A percentile compares a stretch with the other conserved stretches of the same genome.
phyloP scores from a whole-genome alignment of 495 filamentous ascomycete genomes.

The Talaromyces thailandensis region DNA sequence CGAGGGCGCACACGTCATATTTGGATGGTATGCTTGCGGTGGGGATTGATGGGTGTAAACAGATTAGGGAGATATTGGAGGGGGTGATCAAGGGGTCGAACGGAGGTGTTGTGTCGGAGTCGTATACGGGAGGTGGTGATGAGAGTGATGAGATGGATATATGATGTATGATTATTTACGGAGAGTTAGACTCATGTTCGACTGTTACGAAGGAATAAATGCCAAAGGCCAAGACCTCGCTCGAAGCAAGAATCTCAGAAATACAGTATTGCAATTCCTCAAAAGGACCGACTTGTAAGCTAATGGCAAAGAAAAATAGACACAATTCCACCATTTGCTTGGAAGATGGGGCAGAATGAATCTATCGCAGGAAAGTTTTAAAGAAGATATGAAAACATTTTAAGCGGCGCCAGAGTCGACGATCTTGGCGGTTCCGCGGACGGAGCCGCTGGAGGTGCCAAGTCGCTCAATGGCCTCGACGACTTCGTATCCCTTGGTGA shows the following conservation, averaged over 20 bases:
- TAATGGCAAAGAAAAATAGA: not conserved
- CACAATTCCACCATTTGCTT: not conserved
- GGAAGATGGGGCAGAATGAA: not conserved
- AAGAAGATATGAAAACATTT: conserved; percentile 10
- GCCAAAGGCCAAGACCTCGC: not conserved
- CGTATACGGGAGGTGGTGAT: not conserved
- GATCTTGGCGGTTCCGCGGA: conserved; percentile 57
- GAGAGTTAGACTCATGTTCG: not conserved
- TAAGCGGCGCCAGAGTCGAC: conserved; percentile 49
- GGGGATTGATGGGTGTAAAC: conserved; percentile 83
- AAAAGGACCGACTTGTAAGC: not conserved
- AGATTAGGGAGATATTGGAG: conserved; percentile 66
- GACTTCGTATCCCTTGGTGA: conserved; percentile 54
- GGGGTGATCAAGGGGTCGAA: conserved; percentile 42
- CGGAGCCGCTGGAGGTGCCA: conserved; percentile 51
- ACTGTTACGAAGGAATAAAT: not conserved
- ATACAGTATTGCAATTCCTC: not conserved
- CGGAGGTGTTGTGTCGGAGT: conserved; percentile 5
- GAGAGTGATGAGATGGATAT: conserved; percentile 13
- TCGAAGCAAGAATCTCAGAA: not conserved
- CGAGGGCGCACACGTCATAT: conserved; percentile 55
- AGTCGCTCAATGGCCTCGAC: conserved; percentile 69
- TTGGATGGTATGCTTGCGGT: conserved; percentile 88
- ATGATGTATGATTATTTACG: conserved; percentile 5
- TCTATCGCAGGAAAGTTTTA: not conserved